Evolutionary conservation across 2,329 filamentous ascomycete genomes (phyloP).

Genomic region (Cladosporium oxysporum): DNA sequence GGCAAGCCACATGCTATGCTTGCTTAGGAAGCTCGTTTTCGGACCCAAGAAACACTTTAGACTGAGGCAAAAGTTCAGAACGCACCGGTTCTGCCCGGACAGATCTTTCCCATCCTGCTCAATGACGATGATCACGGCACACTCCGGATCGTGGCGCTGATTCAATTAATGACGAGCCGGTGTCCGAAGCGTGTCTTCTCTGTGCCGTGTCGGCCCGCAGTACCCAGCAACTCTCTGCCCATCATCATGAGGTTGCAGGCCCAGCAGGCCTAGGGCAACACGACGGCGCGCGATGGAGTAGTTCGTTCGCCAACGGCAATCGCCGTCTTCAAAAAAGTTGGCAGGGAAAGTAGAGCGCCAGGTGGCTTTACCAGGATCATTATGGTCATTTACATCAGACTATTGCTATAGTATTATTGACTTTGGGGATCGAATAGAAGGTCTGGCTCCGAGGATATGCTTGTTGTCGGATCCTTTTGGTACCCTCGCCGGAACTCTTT

Average conservation of each 20-base stretch:
- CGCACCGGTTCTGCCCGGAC: slow-evolving; percentile 15
- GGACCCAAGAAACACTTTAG: no score
- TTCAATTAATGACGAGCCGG: slow-evolving; percentile 10
- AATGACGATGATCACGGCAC: neutral
- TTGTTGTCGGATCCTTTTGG: neutral
- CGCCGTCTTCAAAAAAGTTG: slow-evolving; percentile 4
- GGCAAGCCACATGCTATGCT: slow-evolving; percentile 7
- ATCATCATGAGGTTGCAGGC: neutral
- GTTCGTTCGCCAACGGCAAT: neutral
- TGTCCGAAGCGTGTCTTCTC: neutral
- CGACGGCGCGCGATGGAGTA: neutral
- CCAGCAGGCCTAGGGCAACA: slow-evolving; percentile 9
- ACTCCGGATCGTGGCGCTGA: slow-evolving; percentile 5
- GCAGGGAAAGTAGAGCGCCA: neutral
- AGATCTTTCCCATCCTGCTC: neutral
- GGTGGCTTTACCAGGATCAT: neutral
- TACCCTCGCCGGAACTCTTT: neutral
- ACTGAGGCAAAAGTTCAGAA: no score
- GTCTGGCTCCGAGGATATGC: slow-evolving; percentile 3
- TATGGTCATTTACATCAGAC: neutral
- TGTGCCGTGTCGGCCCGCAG: slow-evolving; percentile 18
- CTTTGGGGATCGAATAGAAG: neutral
- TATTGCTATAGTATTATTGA: neutral
- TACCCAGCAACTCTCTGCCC: slow-evolving; percentile 6
- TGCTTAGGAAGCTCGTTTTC: neutral